These are phyloP conservation scores for Lithohypha guttulata DNA, from an alignment of 2,329 filamentous ascomycete species.

Conservation along the genomic window DNA sequence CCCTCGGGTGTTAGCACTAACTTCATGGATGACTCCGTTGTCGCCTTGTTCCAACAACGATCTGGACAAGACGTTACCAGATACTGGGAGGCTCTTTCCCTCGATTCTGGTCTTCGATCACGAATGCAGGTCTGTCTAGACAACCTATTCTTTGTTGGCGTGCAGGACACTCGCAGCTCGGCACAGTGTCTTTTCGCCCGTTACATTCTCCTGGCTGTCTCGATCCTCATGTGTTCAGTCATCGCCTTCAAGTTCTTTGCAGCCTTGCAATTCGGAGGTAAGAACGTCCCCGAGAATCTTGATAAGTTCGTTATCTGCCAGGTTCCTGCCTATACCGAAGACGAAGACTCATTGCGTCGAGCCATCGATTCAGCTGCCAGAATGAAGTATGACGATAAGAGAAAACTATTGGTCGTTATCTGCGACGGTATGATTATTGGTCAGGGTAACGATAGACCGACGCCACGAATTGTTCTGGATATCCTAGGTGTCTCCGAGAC, in stretches of 20 bases:
- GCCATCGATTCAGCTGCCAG: constrained; percentile 91
- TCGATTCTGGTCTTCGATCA: constrained; percentile 46
- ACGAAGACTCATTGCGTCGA: constrained; percentile 91
- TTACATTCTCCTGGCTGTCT: constrained; percentile 80
- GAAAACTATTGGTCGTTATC: constrained; percentile 82
- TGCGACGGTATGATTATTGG: constrained; percentile 99
- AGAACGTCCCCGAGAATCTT: constrained; percentile 86
- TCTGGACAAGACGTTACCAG: constrained; percentile 73
- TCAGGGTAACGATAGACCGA: constrained; percentile 92
- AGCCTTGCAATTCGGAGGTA: constrained; percentile 82
- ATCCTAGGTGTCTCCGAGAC: constrained; percentile 91
- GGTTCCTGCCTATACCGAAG: constrained; percentile 94
- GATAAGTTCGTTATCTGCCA: constrained; percentile 99
- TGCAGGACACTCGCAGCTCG: constrained; percentile 84
- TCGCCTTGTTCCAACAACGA: constrained; percentile 64
- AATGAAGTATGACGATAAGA: constrained; percentile 97
- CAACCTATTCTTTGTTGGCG: constrained; percentile 88
- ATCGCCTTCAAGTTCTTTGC: constrained; percentile 96
- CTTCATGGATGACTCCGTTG: constrained; percentile 70
- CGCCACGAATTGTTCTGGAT: constrained; percentile 88
- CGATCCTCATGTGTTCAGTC: constrained; percentile 65
- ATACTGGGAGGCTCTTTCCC: constrained; percentile 61
- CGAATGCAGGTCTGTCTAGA: constrained; percentile 77
- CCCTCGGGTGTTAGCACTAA: constrained; percentile 48
- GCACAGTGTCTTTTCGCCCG: constrained; percentile 73